Base-by-base conservation (phyloP, 805 yeast genomes). In the Wickerhamiella sorbophila region DNA sequence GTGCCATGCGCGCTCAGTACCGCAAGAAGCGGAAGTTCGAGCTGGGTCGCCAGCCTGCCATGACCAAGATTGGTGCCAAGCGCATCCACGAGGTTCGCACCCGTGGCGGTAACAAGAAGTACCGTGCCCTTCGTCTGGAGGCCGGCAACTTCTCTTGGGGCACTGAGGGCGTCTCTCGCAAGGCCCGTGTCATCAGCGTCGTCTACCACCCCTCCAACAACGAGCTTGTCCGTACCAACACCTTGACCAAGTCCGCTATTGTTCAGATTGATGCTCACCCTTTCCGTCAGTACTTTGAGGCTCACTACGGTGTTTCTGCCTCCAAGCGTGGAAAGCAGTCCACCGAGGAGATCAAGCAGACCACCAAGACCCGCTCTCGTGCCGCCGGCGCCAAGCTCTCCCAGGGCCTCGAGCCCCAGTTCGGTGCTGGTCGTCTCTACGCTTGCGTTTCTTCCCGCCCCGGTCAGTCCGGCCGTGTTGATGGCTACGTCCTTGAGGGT, bases 21-120 rank as follows among this genome's bases (percentile, higher is more conserved):
- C 88, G 97, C 85, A 88, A 88, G 88, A 88, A 88, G 95, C 79
- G 98, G 79, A 91, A 88, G 93, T 88, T 91, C 68, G 98, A 88
- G 76, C 79, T 83, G 70, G 98, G 98, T 63, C 91, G 98, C 75
- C 98, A 91, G 77, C 79, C 95, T 63, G 94, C 98, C 66, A 86
- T 82, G 87, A 88, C 98, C 75, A 87, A 85, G 78, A 87, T 91
- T 64, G 98, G 97, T 67, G 70, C 93, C 61, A 91, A 91, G 84
- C 85, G 98, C 77, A 87, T 91, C 66, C 98, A 91, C 79, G 61
- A 94, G 59, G 96, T 91, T 65, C 94, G 98, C 79, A 85, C 95
- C 69, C 87, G 98, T 75, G 98, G 98, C 75, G 98, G 98, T 71
- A 88, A 91, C 94, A 74, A 81, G 75, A 91, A 91, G 76, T 88